phyloP scores from a whole-genome alignment of 1,284 basidiomycete genomes.

The Inonotus hispidus region DNA sequence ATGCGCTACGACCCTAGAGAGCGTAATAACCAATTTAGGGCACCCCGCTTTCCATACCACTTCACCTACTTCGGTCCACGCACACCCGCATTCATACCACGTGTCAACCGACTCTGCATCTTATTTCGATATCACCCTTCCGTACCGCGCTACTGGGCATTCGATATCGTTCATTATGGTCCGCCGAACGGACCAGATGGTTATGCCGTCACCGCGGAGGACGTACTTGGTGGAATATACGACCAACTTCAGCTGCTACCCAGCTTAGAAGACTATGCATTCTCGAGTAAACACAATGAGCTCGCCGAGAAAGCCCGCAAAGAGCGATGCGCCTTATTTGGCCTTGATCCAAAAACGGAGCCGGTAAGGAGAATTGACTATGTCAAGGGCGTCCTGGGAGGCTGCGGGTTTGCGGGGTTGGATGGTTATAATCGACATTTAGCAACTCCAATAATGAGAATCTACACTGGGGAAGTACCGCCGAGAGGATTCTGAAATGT shows the following conservation, averaged over 20 bases:
- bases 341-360: neutral
- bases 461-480: neutral
- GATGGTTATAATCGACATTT: slow-evolving; percentile 10
- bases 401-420: slow-evolving; percentile 12
- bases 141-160: slow-evolving; percentile 3
- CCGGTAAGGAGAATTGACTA: slow-evolving; percentile 14
- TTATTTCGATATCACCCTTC: slow-evolving; percentile 9
- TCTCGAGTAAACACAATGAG: slow-evolving; percentile 6
- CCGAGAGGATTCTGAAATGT: neutral
- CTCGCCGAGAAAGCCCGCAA: slow-evolving; percentile 1
- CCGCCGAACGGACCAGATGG: slow-evolving; percentile 8
- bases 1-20: slow-evolving; percentile 17
- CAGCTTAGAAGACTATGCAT: neutral
- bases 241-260: neutral
- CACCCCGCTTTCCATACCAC: slow-evolving; percentile 13
- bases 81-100: slow-evolving; percentile 10
- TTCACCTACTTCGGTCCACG: slow-evolving; percentile 11
- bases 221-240: slow-evolving; percentile 12
- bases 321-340: slow-evolving; percentile 10
- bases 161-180: slow-evolving; percentile 11
- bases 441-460: slow-evolving; percentile 7
- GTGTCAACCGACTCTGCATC: slow-evolving; percentile 10
- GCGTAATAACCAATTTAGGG: slow-evolving; percentile 4
- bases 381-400: slow-evolving; percentile 11
- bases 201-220: slow-evolving; percentile 14